These are phyloP conservation scores for Blastobotrys apis DNA, from an alignment of 1,139 yeast genomes.

Conservation along the genomic window DNA sequence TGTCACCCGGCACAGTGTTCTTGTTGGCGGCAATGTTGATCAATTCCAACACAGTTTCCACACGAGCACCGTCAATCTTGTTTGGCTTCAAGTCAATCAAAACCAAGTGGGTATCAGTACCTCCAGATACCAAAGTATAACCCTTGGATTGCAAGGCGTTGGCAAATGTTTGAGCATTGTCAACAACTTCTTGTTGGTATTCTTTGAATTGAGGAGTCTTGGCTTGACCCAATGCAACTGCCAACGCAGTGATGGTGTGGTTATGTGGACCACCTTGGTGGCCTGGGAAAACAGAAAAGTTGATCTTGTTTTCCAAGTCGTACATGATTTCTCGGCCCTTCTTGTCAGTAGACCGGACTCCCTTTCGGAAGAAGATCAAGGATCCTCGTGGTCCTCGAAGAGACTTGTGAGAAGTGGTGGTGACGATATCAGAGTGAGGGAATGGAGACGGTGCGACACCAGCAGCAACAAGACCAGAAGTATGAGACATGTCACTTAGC, in stretches of 20 bases:
- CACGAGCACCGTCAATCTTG: constrained; percentile 95
- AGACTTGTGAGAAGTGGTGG: constrained; percentile 97
- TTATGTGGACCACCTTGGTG: constrained; percentile 99
- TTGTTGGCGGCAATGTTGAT: constrained; percentile 95
- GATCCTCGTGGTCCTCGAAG: constrained; percentile 99
- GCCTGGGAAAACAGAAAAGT: constrained; percentile 98
- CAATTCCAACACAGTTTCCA: constrained; percentile 90
- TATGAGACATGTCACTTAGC: constrained; percentile 97
- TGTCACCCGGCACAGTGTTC: constrained; percentile 97
- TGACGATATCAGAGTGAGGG: constrained; percentile 93
- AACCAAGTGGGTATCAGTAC: constrained; percentile 97
- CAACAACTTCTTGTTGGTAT: constrained; percentile 84
- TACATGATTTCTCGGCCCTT: constrained; percentile 85
- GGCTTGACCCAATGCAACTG: constrained; percentile 95
- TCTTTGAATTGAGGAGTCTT: constrained; percentile 85
- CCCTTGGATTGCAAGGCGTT: constrained; percentile 63
- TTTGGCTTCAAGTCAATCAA: constrained; percentile 84
- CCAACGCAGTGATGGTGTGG: constrained; percentile 96
- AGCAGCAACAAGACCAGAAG: constrained; percentile 93
- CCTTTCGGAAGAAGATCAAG: constrained; percentile 97
- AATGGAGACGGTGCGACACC: constrained; percentile 96
- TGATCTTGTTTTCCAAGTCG: constrained; percentile 91
- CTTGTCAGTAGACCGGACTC: constrained; percentile 85
- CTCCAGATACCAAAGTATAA: constrained; percentile 82
- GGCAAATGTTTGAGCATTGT: constrained; percentile 85